A percentile compares a stretch with the other conserved stretches of the same genome.
phyloP scores from a whole-genome alignment of 768 basidiomycete species.

The Tricholoma saponaceum region DNA sequence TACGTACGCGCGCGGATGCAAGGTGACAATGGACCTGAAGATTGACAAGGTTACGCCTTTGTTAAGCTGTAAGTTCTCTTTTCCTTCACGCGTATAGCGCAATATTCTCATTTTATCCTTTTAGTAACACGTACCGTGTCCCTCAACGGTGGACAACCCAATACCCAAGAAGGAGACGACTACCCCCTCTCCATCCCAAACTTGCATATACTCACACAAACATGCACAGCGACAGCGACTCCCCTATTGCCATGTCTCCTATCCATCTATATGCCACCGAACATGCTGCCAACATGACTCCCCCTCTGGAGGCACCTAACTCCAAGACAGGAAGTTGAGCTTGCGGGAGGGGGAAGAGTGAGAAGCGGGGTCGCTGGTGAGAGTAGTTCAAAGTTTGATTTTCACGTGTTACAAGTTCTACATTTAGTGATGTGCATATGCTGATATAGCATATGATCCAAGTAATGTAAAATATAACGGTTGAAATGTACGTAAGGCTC shows the following conservation, averaged over 20 bases:
- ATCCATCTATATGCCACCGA: conserved; percentile 69
- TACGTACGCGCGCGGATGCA: conserved; percentile 49
- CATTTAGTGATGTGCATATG: no score
- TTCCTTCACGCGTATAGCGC: not conserved
- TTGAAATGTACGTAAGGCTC: no score
- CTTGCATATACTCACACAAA: conserved; percentile 27
- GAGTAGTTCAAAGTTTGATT: no score
- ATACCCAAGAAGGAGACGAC: conserved; percentile 26
- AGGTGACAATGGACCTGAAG: conserved; percentile 22
- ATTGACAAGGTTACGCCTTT: conserved; percentile 66
- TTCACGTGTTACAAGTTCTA: no score
- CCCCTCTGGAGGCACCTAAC: not conserved
- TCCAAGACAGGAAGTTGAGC: conserved; percentile 8
- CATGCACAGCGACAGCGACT: conserved; percentile 29
- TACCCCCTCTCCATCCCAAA: conserved; percentile 43
- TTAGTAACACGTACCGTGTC: conserved; percentile 71
- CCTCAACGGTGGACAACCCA: not conserved
- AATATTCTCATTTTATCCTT: conserved; percentile 2
- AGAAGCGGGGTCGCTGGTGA: not conserved
- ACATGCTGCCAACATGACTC: conserved; percentile 6
- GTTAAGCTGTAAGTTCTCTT: conserved; percentile 48
- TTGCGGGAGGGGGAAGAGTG: conserved; percentile 6
- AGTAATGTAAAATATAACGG: no score
- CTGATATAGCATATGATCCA: no score
- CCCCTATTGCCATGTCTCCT: conserved; percentile 42